phyloP scores from a whole-genome alignment of 345 rosid genomes.

The Nephelium lappaceum region DNA sequence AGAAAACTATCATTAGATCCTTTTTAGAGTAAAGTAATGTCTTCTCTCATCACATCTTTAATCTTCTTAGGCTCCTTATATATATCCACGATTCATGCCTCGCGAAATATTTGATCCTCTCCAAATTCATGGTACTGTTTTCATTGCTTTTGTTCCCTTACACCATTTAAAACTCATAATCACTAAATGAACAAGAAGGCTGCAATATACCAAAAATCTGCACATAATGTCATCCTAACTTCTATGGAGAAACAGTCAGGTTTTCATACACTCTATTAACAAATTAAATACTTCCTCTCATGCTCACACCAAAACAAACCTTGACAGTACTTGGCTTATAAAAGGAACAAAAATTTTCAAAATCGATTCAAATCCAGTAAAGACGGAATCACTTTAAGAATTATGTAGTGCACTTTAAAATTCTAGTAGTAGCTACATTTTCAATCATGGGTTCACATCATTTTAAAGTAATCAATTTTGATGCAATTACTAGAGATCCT shows the following conservation, averaged over 20 bases:
- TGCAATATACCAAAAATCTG: background rate
- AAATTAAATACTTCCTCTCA: background rate
- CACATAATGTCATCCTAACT: background rate
- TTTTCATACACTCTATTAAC: background rate
- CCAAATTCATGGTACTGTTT: background rate
- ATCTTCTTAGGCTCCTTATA: background rate
- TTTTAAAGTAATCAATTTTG: background rate
- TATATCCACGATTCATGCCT: background rate
- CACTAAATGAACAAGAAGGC: background rate
- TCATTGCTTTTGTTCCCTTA: background rate
- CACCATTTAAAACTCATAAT: background rate
- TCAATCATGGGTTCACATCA: background rate
- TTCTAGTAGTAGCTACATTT: background rate
- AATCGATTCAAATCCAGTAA: background rate
- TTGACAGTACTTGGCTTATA: background rate
- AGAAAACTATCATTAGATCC: background rate
- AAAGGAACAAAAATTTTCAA: background rate
- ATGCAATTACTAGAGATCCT: background rate
- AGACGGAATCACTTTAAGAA: background rate
- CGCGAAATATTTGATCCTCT: background rate
- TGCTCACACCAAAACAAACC: background rate
- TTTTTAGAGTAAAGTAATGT: background rate
- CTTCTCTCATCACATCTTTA: background rate
- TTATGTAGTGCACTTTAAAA: background rate
- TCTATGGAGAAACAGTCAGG: background rate